Evolutionary conservation across 2,329 filamentous ascomycete species (phyloP).

Genomic region (Penicillium rolfsii): DNA sequence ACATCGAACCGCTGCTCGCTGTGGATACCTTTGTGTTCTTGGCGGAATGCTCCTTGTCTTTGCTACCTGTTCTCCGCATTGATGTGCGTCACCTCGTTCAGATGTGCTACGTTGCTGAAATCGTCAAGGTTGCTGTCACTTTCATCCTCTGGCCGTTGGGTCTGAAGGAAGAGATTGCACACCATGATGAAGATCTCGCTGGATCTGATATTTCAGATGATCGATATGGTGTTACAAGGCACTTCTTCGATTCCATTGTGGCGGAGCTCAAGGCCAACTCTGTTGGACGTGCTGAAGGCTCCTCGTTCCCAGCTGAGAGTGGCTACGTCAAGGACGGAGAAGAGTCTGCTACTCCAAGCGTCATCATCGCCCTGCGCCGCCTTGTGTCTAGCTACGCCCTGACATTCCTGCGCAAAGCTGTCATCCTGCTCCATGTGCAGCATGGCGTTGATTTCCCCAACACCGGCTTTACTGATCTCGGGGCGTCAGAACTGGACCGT

Average conservation of each 20-base stretch:
- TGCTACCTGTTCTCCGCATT: constrained; percentile 68
- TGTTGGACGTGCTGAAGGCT: constrained; percentile 39
- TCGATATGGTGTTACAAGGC: constrained; percentile 35
- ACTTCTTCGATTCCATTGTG: constrained; percentile 46
- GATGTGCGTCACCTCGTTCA: constrained; percentile 80
- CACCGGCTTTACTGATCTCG: constrained; percentile 64
- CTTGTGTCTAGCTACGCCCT: constrained; percentile 78
- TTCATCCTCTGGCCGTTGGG: constrained; percentile 50
- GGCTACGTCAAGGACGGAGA: constrained; percentile 45
- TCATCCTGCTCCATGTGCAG: constrained; percentile 82
- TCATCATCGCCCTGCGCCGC: constrained; percentile 40
- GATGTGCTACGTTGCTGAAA: constrained; percentile 86
- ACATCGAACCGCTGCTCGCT: constrained; percentile 45
- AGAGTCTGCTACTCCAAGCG: constrained; percentile 36
- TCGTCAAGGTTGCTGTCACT: constrained; percentile 75
- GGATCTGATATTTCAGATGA: constrained; percentile 35
- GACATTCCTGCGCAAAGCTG: constrained; percentile 83
- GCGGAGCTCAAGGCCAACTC: constrained; percentile 42
- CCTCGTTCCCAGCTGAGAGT: constrained; percentile 41
- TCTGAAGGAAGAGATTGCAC: constrained; percentile 39
- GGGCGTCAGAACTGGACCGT: constrained; percentile 78
- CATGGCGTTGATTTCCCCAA: constrained; percentile 86
- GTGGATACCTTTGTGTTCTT: constrained; percentile 63
- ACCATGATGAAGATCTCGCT: constrained; percentile 34
- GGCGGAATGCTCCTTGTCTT: constrained; percentile 72